These are phyloP conservation scores for Candida odintsovae DNA, from an alignment of 805 yeast genomes.

Conservation along the genomic window DNA sequence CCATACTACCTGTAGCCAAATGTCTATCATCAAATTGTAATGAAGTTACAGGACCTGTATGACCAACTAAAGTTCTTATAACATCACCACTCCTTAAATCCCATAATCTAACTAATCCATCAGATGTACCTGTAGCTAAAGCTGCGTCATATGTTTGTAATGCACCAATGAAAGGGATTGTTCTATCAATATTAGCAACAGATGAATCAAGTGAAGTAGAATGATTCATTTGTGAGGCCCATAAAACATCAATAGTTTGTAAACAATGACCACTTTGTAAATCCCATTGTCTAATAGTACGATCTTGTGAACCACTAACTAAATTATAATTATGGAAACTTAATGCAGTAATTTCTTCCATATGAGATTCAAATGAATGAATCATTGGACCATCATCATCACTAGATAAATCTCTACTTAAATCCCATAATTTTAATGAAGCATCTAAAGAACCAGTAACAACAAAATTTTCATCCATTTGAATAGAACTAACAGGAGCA, in stretches of 20 bases:
- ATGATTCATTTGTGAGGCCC: conserved; percentile 40
- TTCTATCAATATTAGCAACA: conserved; percentile 7
- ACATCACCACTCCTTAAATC: conserved; percentile 68
- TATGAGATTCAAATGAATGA: conserved; percentile 54
- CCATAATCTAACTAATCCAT: conserved; percentile 72
- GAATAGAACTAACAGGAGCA: conserved; percentile 54
- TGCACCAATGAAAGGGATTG: conserved; percentile 50
- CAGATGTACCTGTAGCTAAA: conserved; percentile 71
- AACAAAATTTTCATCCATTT: conserved; percentile 44
- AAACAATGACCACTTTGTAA: conserved; percentile 55
- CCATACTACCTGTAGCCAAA: conserved; percentile 58
- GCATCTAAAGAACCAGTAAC: conserved; percentile 63
- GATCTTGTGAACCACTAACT: conserved; percentile 66
- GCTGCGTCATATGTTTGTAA: conserved; percentile 73
- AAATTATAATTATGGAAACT: conserved; percentile 47
- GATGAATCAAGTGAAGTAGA: conserved; percentile 11
- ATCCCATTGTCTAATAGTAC: conserved; percentile 76
- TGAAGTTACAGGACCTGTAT: conserved; percentile 62
- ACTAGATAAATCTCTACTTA: conserved; percentile 22
- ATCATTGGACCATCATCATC: conserved; percentile 31
- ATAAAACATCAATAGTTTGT: conserved; percentile 64
- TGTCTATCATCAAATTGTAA: conserved; percentile 64
- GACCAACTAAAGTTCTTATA: conserved; percentile 56
- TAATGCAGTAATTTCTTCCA: conserved; percentile 61
- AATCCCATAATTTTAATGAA: conserved; percentile 56